A percentile compares a stretch with the other conserved stretches of the same genome.
These are phyloP conservation scores for Geum urbanum DNA, from an alignment of 306 rosid species.

Conservation along the genomic window DNA sequence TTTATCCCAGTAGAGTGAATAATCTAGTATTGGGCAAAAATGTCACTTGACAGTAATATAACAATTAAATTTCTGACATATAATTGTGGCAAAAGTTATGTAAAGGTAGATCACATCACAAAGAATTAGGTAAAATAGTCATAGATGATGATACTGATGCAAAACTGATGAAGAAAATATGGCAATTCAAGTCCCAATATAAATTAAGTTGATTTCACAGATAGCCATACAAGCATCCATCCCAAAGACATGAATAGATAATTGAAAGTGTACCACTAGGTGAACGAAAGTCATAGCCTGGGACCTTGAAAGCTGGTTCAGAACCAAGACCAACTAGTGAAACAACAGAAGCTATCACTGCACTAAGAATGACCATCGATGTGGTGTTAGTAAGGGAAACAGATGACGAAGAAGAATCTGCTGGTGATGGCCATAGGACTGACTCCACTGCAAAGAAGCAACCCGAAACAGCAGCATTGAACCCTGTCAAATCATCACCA, in stretches of 20 bases:
- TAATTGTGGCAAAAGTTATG: neutral
- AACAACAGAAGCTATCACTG: constrained; percentile 84
- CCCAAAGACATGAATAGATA: constrained; percentile 3
- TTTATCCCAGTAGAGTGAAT: constrained; percentile 15
- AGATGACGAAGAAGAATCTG: constrained; percentile 44
- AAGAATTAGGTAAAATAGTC: neutral
- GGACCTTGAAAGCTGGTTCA: constrained; percentile 84
- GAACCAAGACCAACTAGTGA: constrained; percentile 81
- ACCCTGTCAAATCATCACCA: constrained; percentile 46
- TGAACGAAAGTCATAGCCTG: constrained; percentile 81
- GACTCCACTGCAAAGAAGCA: constrained; percentile 87
- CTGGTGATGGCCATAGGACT: constrained; percentile 82
- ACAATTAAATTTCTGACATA: neutral
- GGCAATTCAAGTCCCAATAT: neutral
- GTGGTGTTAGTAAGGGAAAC: constrained; percentile 69
- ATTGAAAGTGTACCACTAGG: constrained; percentile 56
- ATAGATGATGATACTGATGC: neutral
- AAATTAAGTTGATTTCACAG: neutral
- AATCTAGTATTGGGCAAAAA: neutral
- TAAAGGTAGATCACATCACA: neutral
- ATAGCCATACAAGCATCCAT: neutral
- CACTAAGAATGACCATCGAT: constrained; percentile 90
- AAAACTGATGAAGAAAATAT: neutral
- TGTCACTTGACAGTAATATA: too few relatives aligned
- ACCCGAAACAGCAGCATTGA: constrained; percentile 95